Evolutionary conservation across 208 protist genomes (phyloP).

Genomic region (Trypanosomatidae sp.): DNA sequence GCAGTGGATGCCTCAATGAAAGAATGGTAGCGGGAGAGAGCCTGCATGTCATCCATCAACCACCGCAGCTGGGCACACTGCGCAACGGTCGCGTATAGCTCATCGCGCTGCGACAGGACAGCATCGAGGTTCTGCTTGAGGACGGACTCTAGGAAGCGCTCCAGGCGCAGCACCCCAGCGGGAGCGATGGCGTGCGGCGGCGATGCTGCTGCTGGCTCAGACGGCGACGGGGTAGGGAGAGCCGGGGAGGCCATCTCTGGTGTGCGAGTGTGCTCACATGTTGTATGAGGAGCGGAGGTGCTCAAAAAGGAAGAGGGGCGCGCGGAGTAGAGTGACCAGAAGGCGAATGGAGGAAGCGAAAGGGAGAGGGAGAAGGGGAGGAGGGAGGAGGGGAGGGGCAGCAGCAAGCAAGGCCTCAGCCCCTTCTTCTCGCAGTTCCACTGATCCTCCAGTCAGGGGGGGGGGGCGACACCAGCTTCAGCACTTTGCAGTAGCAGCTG

Average conservation of each 20-base stretch:
- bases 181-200: constrained; percentile 12
- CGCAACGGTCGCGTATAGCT: constrained; percentile 45
- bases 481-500: background rate
- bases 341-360: background rate
- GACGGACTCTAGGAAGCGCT: constrained; percentile 67
- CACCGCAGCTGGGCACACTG: constrained; percentile 69
- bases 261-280: background rate
- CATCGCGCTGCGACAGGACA: constrained; percentile 57
- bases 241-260: background rate
- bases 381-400: background rate
- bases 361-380: background rate
- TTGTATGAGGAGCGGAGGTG: no score
- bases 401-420: background rate
- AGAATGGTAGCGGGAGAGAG: constrained; percentile 42
- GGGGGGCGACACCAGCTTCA: background rate
- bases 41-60: constrained; percentile 69
- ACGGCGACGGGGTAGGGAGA: background rate
- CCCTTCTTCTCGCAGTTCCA: background rate
- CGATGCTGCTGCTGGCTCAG: background rate
- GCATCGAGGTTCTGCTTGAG: constrained; percentile 49
- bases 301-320: background rate
- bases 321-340: background rate
- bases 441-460: background rate
- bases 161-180: constrained; percentile 51
- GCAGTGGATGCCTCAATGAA: constrained; percentile 32